Conservation (phyloP, 1,284 basidiomycete species). For the Cutaneotrichosporon spelunceum region DNA sequence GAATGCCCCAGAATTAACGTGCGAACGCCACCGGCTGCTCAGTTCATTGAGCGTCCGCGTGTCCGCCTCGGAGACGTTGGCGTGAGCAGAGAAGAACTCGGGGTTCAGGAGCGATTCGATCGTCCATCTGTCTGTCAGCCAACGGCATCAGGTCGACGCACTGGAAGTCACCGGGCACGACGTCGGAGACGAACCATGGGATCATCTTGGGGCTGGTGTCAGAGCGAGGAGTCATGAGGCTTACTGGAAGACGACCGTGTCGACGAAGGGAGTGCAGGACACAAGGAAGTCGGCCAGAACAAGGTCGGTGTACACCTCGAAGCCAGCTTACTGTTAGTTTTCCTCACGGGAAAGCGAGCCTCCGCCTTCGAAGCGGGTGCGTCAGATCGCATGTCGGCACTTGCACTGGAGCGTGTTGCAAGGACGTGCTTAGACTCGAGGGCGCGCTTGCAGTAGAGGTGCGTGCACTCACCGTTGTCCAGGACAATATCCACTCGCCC, state of each 20-base stretch:
- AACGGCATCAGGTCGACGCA: slow-evolving; percentile 28
- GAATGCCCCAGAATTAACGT: slow-evolving; percentile 70
- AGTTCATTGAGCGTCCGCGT: slow-evolving; percentile 57
- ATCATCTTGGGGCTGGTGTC: slow-evolving; percentile 71
- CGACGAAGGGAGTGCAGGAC: slow-evolving; percentile 76
- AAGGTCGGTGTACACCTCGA: slow-evolving; percentile 92
- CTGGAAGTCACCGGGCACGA: slow-evolving; percentile 73
- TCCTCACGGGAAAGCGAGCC: no score
- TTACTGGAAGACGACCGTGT: slow-evolving; percentile 82
- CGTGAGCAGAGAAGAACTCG: slow-evolving; percentile 62
- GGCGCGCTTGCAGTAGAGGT: no score
- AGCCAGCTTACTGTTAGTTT: slow-evolving; percentile 62
- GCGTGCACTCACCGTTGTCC: slow-evolving; percentile 69
- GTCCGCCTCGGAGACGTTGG: slow-evolving; percentile 38
- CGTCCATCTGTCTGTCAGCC: slow-evolving; percentile 41
- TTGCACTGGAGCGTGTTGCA: neutral
- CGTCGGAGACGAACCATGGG: slow-evolving; percentile 85
- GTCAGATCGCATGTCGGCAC: no score
- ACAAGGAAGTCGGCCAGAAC: slow-evolving; percentile 92
- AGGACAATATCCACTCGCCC: slow-evolving; percentile 81
- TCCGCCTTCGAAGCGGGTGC: no score
- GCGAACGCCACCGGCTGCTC: slow-evolving; percentile 68
- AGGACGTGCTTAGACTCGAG: no score
- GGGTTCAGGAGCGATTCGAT: slow-evolving; percentile 54
- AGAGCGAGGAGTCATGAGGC: slow-evolving; percentile 36